Base-by-base conservation (phyloP, 2,329 filamentous ascomycete species). In the Sarocladium kiliense region DNA sequence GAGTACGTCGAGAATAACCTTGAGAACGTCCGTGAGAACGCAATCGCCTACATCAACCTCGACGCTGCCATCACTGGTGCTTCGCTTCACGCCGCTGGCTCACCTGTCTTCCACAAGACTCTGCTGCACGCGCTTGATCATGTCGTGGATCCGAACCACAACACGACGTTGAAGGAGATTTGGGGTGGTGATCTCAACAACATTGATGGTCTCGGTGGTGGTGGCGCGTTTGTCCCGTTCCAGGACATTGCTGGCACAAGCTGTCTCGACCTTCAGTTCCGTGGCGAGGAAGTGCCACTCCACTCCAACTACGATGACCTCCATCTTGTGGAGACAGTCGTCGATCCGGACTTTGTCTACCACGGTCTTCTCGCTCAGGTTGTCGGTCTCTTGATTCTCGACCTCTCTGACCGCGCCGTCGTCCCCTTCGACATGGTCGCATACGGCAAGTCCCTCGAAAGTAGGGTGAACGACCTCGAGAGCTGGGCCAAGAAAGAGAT, bases 1-100 rank as follows among this genome's bases (percentile, higher is more conserved):
- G 94, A 99, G 69, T 93, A 88, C 64, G 94, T 99, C 45, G 94
- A 99, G 72, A 87, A 88, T 47, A 86, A 93, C 61, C 77, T 91
- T 26, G 85, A 92, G 0, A 69, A 74, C 2, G 77, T 99, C 6
- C 86, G 89, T 41, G 75, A 80, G 18, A 81, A 94, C 62, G 93
- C 83, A 0, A 84, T 90, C 59, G 92, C 89, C 10, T 99, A 99
- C 65, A 78, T 99, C 60, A 99, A 99, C 65, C 85, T 99, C 39
- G 93, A 93, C 67, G 83, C 86, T 1, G 93, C 87, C 32, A 86
- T 97, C 3, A 81, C 82, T 2, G 94, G 94, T 5, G 72, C 77
- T 54, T 77, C 87, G 11, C 91, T 99, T 65, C 80, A 81, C 60
- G 93, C 90, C 9, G 77, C 86, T 5, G 94, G 88, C 19, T 94